Evolutionary conservation across 768 basidiomycete species (phyloP).

Genomic region (Coprinopsis strossmayeri): DNA sequence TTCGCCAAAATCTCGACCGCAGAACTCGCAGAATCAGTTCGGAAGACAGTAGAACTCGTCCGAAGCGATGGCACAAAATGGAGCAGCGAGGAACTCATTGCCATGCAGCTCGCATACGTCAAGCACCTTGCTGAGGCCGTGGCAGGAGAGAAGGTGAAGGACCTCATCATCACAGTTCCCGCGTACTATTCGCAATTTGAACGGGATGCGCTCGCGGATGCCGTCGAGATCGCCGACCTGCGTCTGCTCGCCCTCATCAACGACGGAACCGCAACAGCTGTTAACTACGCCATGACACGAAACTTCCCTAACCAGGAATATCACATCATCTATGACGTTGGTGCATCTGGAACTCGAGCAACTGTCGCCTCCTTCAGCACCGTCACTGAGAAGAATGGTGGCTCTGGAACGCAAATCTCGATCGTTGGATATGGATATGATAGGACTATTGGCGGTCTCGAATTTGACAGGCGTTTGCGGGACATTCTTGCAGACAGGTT

Average conservation of each 20-base stretch:
- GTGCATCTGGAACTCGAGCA: constrained; percentile 75
- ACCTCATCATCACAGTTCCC: constrained; percentile 87
- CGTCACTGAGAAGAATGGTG: constrained; percentile 41
- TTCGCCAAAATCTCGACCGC: constrained; percentile 51
- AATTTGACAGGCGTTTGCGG: constrained; percentile 76
- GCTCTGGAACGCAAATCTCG: constrained; percentile 60
- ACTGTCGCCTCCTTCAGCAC: constrained; percentile 68
- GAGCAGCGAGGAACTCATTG: constrained; percentile 86
- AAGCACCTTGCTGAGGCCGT: constrained; percentile 78
- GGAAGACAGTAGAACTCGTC: constrained; percentile 54
- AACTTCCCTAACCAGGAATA: constrained; percentile 73
- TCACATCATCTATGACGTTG: constrained; percentile 93
- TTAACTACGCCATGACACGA: constrained; percentile 98
- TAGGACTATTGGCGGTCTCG: constrained; percentile 68
- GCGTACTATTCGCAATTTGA: constrained; percentile 88
- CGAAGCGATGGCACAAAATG: constrained; percentile 64
- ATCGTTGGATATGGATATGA: constrained; percentile 83
- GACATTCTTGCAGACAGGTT: constrained; percentile 77
- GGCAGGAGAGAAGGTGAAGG: constrained; percentile 70
- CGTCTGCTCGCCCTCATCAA: constrained; percentile 79
- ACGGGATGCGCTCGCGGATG: constrained; percentile 86
- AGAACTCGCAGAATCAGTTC: constrained; percentile 44
- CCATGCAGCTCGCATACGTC: constrained; percentile 90
- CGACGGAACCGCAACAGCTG: constrained; percentile 91
- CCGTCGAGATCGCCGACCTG: constrained; percentile 87